These are phyloP conservation scores for Linum usitatissimum DNA, from an alignment of 345 rosid species.

Conservation along the genomic window DNA sequence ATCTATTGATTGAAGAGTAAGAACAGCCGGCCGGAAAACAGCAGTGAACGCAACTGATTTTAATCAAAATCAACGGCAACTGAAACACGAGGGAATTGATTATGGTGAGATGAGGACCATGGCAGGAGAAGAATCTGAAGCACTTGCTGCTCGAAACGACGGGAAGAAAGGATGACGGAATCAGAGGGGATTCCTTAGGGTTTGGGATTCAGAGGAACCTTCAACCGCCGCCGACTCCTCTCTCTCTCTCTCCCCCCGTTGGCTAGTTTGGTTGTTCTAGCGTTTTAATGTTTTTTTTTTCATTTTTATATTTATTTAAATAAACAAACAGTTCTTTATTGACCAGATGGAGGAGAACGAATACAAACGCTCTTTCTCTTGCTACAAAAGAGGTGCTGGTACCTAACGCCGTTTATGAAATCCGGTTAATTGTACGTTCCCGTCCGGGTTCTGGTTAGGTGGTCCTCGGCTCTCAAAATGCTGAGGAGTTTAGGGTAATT, in stretches of 20 bases:
- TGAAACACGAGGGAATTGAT: constrained; percentile 8
- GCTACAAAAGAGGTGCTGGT: constrained; percentile 36
- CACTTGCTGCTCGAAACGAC: constrained; percentile 2
- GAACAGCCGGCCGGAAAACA: constrained; percentile 18
- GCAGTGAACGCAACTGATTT: constrained; percentile 25
- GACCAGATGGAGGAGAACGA: constrained; percentile 13
- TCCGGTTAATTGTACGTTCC: constrained; percentile 31
- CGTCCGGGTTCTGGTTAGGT: too few relatives aligned
- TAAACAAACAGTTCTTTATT: constrained; percentile 7
- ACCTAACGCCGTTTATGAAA: constrained; percentile 62
- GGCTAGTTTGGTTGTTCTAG: neutral
- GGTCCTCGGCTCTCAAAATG: too few relatives aligned
- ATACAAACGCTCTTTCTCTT: constrained; percentile 1
- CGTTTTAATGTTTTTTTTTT: neutral
- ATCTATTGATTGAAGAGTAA: constrained; percentile 3
- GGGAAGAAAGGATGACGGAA: too few relatives aligned
- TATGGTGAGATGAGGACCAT: neutral
- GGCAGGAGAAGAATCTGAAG: constrained; percentile 6
- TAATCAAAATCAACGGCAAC: constrained; percentile 12
- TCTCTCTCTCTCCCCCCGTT: neutral
- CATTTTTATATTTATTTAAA: too few relatives aligned
- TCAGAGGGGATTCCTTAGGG: constrained; percentile 22
- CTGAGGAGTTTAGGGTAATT: too few relatives aligned
- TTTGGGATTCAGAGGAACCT: constrained; percentile 11
- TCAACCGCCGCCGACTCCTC: constrained; percentile 29